phyloP scores from a whole-genome alignment of 176 grass and related monocot genomes.

The Musa schizocarpa region DNA sequence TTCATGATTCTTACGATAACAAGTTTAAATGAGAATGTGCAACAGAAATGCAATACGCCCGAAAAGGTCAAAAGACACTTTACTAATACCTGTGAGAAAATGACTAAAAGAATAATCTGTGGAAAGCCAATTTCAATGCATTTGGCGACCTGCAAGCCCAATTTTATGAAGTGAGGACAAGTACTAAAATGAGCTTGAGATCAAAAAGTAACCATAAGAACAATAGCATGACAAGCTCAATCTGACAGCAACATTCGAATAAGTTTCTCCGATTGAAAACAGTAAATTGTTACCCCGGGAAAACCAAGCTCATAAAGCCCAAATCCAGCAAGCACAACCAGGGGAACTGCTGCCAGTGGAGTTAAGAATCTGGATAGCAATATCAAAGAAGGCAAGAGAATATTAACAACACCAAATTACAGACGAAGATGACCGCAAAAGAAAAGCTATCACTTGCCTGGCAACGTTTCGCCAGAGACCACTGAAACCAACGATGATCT shows the following conservation, averaged over 20 bases:
- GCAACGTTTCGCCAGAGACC: constrained; percentile 86
- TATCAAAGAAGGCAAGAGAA: constrained; percentile 18
- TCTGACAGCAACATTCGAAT: neutral
- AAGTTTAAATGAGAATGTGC: neutral
- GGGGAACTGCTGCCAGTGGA: constrained; percentile 81
- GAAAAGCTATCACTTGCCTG: constrained; percentile 31
- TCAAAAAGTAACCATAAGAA: neutral
- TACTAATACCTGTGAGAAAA: constrained; percentile 70
- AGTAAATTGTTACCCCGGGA: constrained; percentile 50
- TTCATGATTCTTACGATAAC: neutral
- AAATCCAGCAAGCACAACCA: constrained; percentile 69
- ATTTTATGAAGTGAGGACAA: constrained; percentile 19
- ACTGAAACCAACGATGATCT: constrained; percentile 88
- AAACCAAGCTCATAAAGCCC: constrained; percentile 96
- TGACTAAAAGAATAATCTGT: constrained; percentile 63
- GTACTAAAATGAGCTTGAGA: constrained; percentile 2
- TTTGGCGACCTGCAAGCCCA: constrained; percentile 69
- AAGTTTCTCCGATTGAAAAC: neutral
- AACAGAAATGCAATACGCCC: neutral
- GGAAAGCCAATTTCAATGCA: constrained; percentile 97
- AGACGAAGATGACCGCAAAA: constrained; percentile 1
- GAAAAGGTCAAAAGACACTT: neutral
- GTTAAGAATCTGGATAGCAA: constrained; percentile 55
- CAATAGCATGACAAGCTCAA: neutral
- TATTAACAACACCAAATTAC: constrained; percentile 5